Conservation (phyloP, 257 asterid species). For the Solanum rostratum region DNA sequence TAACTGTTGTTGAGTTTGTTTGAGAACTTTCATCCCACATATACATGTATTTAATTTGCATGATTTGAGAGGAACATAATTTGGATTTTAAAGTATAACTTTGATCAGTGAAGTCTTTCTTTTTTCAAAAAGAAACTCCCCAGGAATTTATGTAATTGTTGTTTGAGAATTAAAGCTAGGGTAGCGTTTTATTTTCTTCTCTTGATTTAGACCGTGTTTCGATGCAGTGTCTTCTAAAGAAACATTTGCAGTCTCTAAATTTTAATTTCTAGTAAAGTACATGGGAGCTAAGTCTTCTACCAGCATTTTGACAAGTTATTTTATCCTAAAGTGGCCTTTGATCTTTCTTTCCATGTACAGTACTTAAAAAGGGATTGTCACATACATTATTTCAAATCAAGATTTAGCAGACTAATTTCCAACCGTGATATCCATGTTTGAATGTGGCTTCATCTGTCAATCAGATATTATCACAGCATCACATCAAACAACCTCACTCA, state of each 20-base stretch:
- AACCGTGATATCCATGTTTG: background rate
- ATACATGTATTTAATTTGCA: background rate
- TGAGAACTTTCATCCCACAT: background rate
- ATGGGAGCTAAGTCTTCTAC: background rate
- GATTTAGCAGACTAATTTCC: background rate
- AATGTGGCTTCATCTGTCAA: background rate
- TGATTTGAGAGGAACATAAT: background rate
- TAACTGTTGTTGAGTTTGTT: slow-evolving; percentile 17
- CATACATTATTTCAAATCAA: background rate
- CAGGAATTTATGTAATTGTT: background rate
- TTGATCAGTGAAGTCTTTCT: background rate
- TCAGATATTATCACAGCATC: slow-evolving; percentile 90
- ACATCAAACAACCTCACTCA: slow-evolving; percentile 77
- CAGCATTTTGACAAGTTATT: background rate
- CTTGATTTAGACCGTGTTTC: background rate
- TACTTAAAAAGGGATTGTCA: background rate
- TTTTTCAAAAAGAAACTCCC: background rate
- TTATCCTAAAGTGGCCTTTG: background rate
- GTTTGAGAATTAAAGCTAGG: background rate
- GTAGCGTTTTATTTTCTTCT: background rate
- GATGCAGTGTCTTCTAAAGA: background rate
- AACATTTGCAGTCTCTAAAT: background rate
- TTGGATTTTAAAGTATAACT: background rate
- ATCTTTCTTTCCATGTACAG: background rate
- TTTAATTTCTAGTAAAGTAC: background rate